Percentiles rank a stretch among this genome's conserved stretches.
These are phyloP conservation scores for Knufia fluminis DNA, from an alignment of 2,329 filamentous ascomycete genomes.

Conservation along the genomic window DNA sequence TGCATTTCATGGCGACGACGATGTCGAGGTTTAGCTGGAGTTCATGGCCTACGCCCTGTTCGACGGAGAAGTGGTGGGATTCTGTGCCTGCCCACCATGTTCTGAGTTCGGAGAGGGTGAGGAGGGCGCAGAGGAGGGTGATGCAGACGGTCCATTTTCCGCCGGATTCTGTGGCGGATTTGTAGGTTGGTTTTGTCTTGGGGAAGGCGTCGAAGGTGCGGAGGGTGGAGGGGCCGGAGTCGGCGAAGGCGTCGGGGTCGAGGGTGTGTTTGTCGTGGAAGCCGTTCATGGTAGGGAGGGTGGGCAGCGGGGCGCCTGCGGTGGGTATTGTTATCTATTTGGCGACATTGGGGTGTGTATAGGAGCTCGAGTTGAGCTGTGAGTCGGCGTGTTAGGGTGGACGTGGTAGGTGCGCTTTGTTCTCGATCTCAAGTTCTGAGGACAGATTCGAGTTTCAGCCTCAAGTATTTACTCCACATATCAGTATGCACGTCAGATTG, in stretches of 20 bases:
- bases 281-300: slow-evolving; percentile 11
- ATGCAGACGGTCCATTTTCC: slow-evolving; percentile 90
- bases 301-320: not conserved
- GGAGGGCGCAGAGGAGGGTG: slow-evolving; percentile 60
- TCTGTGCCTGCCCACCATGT: slow-evolving; percentile 81
- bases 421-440: not conserved
- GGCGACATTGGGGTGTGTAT: not conserved
- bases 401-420: no score
- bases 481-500: not conserved
- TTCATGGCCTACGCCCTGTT: slow-evolving; percentile 77
- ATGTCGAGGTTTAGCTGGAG: slow-evolving; percentile 94
- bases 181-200: slow-evolving; percentile 91
- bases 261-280: slow-evolving; percentile 47
- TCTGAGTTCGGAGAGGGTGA: slow-evolving; percentile 66
- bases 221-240: slow-evolving; percentile 47
- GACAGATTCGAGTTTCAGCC: slow-evolving; percentile 7
- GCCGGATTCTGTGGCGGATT: slow-evolving; percentile 71
- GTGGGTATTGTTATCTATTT: not conserved
- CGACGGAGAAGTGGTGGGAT: slow-evolving; percentile 83
- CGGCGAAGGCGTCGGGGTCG: slow-evolving; percentile 71
- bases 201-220: slow-evolving; percentile 96
- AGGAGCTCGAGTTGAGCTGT: no score
- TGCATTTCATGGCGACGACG: slow-evolving; percentile 81
- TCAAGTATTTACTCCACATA: not conserved
- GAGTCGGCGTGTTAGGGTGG: no score